Evolutionary conservation across 129 eudicot species (phyloP).

Genomic region (Arctium minus): DNA sequence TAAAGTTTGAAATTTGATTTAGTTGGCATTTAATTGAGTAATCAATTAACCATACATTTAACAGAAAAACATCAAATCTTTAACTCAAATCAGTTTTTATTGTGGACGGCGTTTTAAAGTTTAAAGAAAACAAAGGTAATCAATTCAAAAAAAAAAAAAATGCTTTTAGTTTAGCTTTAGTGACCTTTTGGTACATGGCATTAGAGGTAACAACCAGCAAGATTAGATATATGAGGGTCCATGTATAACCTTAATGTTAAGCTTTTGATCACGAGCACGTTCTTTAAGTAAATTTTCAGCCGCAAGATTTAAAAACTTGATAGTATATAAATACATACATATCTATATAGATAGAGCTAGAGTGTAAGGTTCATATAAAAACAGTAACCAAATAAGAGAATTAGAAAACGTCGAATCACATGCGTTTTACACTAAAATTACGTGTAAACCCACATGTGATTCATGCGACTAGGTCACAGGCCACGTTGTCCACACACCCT

Average conservation of each 20-base stretch:
- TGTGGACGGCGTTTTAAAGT: constrained; percentile 20
- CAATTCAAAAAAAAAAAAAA: constrained; percentile 1
- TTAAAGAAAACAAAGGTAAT: constrained; percentile 32
- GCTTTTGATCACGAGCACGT: constrained; percentile 8
- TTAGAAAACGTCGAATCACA: too few species aligned
- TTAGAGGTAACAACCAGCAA: constrained; percentile 38
- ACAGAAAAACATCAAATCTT: constrained; percentile 2
- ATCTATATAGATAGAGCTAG: too few species aligned
- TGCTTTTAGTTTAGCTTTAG: constrained; percentile 34
- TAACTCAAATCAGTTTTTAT: constrained; percentile 22
- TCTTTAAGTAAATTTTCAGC: neutral
- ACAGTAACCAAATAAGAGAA: too few species aligned
- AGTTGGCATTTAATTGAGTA: neutral
- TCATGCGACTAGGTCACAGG: too few species aligned
- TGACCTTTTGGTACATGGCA: constrained; percentile 32
- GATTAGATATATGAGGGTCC: constrained; percentile 43
- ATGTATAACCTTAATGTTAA: constrained; percentile 15
- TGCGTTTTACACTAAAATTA: too few species aligned
- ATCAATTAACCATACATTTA: constrained; percentile 20
- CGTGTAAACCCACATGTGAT: too few species aligned
- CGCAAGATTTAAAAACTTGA: neutral
- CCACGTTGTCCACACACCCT: too few species aligned
- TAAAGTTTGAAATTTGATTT: neutral
- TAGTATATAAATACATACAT: neutral
- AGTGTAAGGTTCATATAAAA: too few species aligned